A percentile compares a stretch with the other conserved stretches of the same genome.
phyloP scores from a whole-genome alignment of 495 filamentous ascomycete species.

The Usnea hakonensis region DNA sequence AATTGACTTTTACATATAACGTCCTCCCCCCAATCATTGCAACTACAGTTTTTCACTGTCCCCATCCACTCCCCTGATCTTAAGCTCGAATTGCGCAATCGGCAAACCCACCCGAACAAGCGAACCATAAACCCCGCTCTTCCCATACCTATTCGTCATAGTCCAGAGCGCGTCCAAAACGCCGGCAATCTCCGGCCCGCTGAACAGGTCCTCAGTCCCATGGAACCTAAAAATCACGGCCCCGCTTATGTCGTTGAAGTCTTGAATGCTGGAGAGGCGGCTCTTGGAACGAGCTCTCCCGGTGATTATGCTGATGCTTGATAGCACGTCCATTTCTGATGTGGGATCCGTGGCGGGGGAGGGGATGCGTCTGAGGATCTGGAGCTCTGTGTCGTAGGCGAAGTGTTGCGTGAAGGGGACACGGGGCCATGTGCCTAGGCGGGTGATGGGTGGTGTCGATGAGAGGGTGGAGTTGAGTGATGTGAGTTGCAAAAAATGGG shows the following conservation, averaged over 20 bases:
- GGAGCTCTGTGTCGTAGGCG: not conserved
- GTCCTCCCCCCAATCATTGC: too few species aligned
- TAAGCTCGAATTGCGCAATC: not conserved
- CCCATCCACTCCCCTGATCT: not conserved
- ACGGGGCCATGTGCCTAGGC: not conserved
- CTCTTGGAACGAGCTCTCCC: not conserved
- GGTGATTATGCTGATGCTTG: not conserved
- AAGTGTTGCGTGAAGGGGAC: not conserved
- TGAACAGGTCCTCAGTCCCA: not conserved
- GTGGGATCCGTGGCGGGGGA: not conserved
- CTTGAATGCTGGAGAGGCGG: not conserved
- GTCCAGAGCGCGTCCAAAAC: not conserved
- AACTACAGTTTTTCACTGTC: not conserved
- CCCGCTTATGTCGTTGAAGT: not conserved
- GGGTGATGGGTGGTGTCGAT: not conserved
- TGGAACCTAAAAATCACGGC: not conserved
- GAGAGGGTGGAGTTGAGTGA: not conserved
- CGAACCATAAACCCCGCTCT: not conserved
- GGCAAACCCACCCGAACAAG: not conserved
- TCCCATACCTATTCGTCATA: not conserved
- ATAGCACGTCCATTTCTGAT: not conserved
- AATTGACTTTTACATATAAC: too few species aligned
- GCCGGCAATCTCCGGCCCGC: not conserved
- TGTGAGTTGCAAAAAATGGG: not conserved
- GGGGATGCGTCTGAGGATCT: not conserved